Conservation (phyloP, 2,329 filamentous ascomycete genomes). For the Apiospora saccharicola region DNA sequence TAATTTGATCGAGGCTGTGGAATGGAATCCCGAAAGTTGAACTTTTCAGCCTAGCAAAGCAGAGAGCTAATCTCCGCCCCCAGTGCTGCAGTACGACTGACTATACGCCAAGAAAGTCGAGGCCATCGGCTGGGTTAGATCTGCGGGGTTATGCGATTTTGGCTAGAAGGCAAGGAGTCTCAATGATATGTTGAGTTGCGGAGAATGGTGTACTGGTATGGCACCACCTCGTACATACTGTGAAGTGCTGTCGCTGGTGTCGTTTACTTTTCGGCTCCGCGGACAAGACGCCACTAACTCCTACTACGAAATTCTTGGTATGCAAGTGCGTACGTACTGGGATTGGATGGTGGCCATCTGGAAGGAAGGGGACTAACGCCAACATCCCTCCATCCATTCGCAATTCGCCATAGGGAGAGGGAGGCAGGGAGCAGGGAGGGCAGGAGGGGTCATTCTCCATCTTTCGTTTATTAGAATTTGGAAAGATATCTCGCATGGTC, state of each 20-base stretch:
- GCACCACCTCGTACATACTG: neutral
- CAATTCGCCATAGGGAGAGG: neutral
- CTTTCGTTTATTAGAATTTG: neutral
- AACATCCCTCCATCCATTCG: neutral
- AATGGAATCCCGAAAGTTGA: neutral
- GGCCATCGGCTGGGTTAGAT: neutral
- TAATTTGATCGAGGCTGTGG: neutral
- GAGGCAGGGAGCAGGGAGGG: neutral
- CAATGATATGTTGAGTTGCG: neutral
- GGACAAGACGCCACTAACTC: neutral
- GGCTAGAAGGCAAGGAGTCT: neutral
- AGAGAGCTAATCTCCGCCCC: neutral
- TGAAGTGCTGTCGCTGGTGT: neutral
- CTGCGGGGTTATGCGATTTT: neutral
- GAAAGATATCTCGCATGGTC: neutral
- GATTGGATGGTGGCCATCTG: too few relatives aligned
- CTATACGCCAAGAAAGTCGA: neutral
- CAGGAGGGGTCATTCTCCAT: neutral
- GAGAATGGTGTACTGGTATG: neutral
- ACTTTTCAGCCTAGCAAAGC: neutral
- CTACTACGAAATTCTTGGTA: too few relatives aligned
- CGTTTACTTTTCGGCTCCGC: neutral
- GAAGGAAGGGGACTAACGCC: neutral
- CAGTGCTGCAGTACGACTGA: neutral
- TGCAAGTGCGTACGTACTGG: neutral